Evolutionary conservation across 768 basidiomycete species (phyloP).

Genomic region (Russula abietina): DNA sequence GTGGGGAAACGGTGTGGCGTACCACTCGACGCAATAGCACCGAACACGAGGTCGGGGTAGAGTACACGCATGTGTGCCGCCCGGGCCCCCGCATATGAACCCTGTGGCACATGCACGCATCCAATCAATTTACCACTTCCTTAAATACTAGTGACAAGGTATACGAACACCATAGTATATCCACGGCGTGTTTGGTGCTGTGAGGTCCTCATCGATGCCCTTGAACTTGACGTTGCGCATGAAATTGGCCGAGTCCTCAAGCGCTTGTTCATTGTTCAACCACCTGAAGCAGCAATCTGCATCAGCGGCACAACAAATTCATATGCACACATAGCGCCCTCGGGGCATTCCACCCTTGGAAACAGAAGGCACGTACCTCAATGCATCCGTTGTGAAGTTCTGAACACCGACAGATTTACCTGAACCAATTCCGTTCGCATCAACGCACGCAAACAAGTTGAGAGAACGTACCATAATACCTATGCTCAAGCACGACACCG

Average conservation of each 20-base stretch:
- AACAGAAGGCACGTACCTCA: constrained; percentile 44
- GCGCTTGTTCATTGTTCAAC: constrained; percentile 83
- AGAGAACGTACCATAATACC: constrained; percentile 63
- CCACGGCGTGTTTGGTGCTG: constrained; percentile 72
- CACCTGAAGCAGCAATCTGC: constrained; percentile 44
- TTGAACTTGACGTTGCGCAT: constrained; percentile 74
- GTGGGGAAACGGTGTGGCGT: constrained; percentile 23
- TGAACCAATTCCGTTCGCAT: constrained; percentile 28
- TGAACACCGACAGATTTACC: constrained; percentile 69
- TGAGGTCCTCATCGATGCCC: constrained; percentile 64
- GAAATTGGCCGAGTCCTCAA: constrained; percentile 89
- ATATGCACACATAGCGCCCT: not conserved
- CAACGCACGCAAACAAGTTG: constrained; percentile 12
- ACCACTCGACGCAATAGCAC: constrained; percentile 87
- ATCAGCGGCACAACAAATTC: not conserved
- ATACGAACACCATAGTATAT: constrained; percentile 83
- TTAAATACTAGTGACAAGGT: not conserved
- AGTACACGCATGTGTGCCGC: constrained; percentile 87
- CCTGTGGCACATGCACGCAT: constrained; percentile 36
- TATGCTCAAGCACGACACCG: constrained; percentile 86
- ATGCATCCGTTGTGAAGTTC: constrained; percentile 75
- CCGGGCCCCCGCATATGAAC: constrained; percentile 90
- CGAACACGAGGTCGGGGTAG: constrained; percentile 83
- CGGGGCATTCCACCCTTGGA: no score
- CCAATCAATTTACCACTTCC: not conserved